Percentiles rank a stretch among this genome's conserved stretches.
Conservation (phyloP, 1,284 basidiomycete species). For the Trichosporon inkin region DNA sequence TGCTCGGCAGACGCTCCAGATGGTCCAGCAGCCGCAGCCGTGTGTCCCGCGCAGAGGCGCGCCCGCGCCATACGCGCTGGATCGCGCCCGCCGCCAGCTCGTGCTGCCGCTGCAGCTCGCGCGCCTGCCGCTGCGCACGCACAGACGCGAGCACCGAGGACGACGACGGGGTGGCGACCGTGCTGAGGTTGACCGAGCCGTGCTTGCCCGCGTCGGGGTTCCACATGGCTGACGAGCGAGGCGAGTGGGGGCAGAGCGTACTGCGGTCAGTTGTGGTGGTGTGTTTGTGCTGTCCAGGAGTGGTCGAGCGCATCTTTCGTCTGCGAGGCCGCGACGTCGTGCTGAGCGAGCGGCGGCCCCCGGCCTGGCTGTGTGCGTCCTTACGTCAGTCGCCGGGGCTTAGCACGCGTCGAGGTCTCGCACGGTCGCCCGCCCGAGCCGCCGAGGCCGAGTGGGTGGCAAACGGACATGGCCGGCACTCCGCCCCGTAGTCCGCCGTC, state of each 20-base stretch:
- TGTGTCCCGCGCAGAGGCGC: slow-evolving; percentile 10
- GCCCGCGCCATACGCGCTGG: slow-evolving; percentile 46
- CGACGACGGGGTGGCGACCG: slow-evolving; percentile 36
- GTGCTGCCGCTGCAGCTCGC: slow-evolving; percentile 36
- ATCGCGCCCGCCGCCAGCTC: slow-evolving; percentile 34
- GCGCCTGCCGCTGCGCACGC: slow-evolving; percentile 36
- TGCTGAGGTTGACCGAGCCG: slow-evolving; percentile 40
- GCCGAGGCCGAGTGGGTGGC: too few relatives aligned
- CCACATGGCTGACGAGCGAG: slow-evolving; percentile 14
- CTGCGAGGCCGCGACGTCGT: too few relatives aligned
- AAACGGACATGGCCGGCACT: too few relatives aligned
- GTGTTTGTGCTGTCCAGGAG: too few relatives aligned
- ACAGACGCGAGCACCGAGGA: slow-evolving; percentile 34
- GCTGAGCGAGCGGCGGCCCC: too few relatives aligned
- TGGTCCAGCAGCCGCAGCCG: not conserved
- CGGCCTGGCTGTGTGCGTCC: too few relatives aligned
- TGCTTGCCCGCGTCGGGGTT: slow-evolving; percentile 22
- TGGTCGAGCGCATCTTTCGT: too few relatives aligned
- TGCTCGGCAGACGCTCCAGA: not conserved
- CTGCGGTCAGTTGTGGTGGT: too few relatives aligned
- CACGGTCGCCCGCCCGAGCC: too few relatives aligned
- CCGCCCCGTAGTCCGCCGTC: too few relatives aligned
- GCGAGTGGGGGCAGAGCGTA: not conserved
- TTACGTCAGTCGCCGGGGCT: too few relatives aligned
- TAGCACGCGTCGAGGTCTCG: too few relatives aligned